Evolutionary conservation across 768 basidiomycete species (phyloP).

Genomic region (Boletus sp.): DNA sequence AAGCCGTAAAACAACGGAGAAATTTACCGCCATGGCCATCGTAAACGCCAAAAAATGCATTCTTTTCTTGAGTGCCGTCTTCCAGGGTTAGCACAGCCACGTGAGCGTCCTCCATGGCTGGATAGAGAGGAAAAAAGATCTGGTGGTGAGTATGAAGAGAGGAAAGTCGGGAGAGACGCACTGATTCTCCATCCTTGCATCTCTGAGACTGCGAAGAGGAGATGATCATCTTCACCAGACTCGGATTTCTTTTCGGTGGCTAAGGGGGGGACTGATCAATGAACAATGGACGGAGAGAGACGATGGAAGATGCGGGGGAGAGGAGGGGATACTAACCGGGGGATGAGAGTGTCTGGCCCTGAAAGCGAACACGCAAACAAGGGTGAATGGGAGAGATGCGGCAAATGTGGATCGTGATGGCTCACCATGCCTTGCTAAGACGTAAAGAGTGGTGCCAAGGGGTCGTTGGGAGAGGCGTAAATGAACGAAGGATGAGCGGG

Average conservation of each 20-base stretch:
- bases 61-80: conserved; percentile 42
- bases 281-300: not conserved
- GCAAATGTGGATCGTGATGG: not conserved
- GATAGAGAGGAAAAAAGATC: not conserved
- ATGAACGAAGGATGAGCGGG: not conserved
- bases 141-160: not conserved
- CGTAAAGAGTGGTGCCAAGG: conserved; percentile 18
- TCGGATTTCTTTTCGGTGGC: conserved; percentile 82
- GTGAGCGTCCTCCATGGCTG: conserved; percentile 99
- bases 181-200: conserved; percentile 99
- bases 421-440: conserved; percentile 32
- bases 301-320: not conserved
- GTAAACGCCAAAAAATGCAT: conserved; percentile 93
- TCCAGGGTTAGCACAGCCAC: conserved; percentile 69
- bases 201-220: conserved; percentile 78
- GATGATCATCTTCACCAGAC: conserved; percentile 65
- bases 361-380: not conserved
- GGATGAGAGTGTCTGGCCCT: conserved; percentile 86
- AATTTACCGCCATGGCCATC: conserved; percentile 93
- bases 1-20: not conserved
- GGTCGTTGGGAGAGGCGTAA: not conserved
- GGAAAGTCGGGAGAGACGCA: conserved; percentile 44
- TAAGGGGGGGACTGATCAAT: conserved; percentile 32
- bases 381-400: conserved; percentile 5
- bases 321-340: conserved; percentile 52